A percentile compares a stretch with the other conserved stretches of the same genome.
phyloP scores from a whole-genome alignment of 1,284 basidiomycete species.

The Rhodotorula mucilaginosa region DNA sequence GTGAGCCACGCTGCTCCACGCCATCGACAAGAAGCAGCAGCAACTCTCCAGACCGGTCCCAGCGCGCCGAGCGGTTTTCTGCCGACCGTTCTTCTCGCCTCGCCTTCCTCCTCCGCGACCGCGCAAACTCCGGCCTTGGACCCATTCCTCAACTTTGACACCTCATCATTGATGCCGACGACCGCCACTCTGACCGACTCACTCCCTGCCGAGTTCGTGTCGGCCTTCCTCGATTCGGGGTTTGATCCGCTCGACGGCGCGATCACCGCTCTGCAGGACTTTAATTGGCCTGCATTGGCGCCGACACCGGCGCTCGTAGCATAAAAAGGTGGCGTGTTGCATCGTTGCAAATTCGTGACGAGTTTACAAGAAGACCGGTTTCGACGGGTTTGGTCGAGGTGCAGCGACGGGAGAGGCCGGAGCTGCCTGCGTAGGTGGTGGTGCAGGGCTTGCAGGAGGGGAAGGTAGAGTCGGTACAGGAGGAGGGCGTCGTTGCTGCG shows the following conservation, averaged over 20 bases:
- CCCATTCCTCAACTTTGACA: background rate
- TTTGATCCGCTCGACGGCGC: constrained; percentile 20
- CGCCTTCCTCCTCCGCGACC: background rate
- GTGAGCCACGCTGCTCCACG: too few relatives aligned
- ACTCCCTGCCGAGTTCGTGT: constrained; percentile 5
- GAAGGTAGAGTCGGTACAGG: background rate
- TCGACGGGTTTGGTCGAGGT: background rate
- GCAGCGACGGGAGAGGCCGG: background rate
- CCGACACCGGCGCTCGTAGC: background rate
- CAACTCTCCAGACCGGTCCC: background rate
- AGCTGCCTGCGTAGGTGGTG: background rate
- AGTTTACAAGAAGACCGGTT: background rate
- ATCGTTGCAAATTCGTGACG: background rate
- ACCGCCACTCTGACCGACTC: background rate
- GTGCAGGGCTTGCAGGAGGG: background rate
- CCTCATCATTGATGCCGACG: background rate
- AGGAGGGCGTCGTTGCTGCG: background rate
- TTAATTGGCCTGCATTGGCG: background rate
- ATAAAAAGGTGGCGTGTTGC: too few relatives aligned
- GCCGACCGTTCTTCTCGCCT: too few relatives aligned
- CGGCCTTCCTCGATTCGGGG: constrained; percentile 2
- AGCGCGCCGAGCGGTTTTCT: too few relatives aligned
- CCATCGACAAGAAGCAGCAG: background rate
- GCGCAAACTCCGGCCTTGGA: too few relatives aligned
- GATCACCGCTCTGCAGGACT: background rate